Evolutionary conservation across 176 grass and related monocot genomes (phyloP).

Genomic region (Tuctoria greenei): DNA sequence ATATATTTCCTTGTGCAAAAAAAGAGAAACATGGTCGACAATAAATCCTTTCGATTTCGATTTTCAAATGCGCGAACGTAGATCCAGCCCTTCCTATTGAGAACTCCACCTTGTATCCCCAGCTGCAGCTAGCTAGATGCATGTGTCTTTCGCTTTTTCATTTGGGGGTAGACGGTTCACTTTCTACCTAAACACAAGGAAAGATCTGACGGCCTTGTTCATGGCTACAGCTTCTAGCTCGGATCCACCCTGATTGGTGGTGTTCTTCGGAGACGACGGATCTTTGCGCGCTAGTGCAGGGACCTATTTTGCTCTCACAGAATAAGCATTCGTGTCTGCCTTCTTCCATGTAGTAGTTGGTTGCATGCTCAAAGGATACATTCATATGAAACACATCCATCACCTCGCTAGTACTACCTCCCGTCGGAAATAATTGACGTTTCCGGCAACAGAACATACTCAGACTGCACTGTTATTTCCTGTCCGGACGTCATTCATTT

Average conservation of each 20-base stretch:
- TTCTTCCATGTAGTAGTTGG: not conserved
- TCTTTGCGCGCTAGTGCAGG: constrained; percentile 38
- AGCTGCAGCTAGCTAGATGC: not conserved
- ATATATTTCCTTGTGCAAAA: no score
- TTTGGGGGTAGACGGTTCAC: constrained; percentile 2
- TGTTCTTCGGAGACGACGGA: constrained; percentile 33
- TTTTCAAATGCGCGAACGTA: not conserved
- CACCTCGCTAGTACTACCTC: no score
- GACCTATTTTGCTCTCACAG: constrained; percentile 31
- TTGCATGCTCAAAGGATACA: no score
- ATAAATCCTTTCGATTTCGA: not conserved
- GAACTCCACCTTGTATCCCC: no score
- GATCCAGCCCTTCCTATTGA: no score
- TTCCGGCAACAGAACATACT: no score
- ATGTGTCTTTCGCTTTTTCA: constrained; percentile 11
- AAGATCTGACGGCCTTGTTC: constrained; percentile 8
- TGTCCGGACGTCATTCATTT: no score
- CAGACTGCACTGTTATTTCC: no score
- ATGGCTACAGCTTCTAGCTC: constrained; percentile 12
- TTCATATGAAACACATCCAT: no score
- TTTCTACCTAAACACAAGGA: constrained; percentile 35
- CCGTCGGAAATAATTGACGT: no score
- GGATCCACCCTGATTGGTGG: constrained; percentile 41
- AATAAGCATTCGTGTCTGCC: constrained; percentile 29
- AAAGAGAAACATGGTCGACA: no score